Base-by-base conservation (phyloP, 805 yeast genomes). In the Candida chilensis region DNA sequence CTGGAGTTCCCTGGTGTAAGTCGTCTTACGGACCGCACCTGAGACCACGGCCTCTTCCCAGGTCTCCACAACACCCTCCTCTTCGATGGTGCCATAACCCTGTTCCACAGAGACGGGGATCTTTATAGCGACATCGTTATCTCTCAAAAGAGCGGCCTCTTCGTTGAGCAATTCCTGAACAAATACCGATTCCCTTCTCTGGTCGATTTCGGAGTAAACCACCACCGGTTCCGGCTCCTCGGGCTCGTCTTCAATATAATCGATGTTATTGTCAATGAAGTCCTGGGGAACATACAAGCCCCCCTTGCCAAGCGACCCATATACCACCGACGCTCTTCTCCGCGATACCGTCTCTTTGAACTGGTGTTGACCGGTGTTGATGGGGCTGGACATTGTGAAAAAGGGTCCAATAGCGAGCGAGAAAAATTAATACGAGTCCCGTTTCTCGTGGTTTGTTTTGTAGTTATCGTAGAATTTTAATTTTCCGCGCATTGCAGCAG, bases 251-350 rank as follows among this genome's bases (percentile, higher is more conserved):
- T n/a, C n/a, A n/a, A n/a, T n/a, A n/a, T n/a, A n/a, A n/a, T n/a
- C n/a, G n/a, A n/a, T n/a, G n/a, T n/a, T n/a, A 5, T 7, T 27
- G 6, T 24, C 17, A 16, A 52, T 46, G 41, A 71, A 71, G 46
- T 71, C 78, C 20, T 58, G 55, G 0, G 77, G 77, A n/a, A 67
- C 45, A 33, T 52, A 71, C 3, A 71, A 48, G 0, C 76, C 75
- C 3, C 68, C 64, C 37, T 74, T 59, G 4, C 76, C 74, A 4
- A 62, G 47, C 1, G 74, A 67, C 2, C 75, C 77, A 30, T 55
- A 67, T 0, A 70, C 67, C 2, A 68, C 56, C 1, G 77, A 70
- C 4, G 71, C 74, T 33, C 77, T 50, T 35, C 77, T 52, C 35
- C 65, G 56, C 3, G 65, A 50, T 24, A 61, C 67, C 5, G 75